Evolutionary conservation across 2,329 filamentous ascomycete genomes (phyloP), one percentile per base, ranked within the genome.

Genomic region (Botrytis cinerea): DNA sequence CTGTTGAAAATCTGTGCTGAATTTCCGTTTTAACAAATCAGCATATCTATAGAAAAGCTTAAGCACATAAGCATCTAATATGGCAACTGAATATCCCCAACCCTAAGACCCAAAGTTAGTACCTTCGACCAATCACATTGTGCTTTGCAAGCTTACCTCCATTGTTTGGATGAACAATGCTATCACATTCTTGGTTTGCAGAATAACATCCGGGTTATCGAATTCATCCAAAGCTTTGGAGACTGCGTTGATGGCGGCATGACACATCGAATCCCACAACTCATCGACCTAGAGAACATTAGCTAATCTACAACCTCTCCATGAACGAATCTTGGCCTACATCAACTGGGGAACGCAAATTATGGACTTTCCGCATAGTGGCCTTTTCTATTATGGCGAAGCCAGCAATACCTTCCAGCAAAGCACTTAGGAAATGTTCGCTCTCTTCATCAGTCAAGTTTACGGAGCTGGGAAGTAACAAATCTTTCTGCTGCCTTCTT

Each of bases 261-360:
- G 93, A 80, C 95, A 98, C 93, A 98, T 96, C 0, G 95, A 98
- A 79, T 98, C 95, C 96, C 96, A 99, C 2, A 99, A 85, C 82
- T 98, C 96, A 80, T 99, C 96, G n/a, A 98, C 90, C 92, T 95
- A 75, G 38, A 73, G 38, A n/a, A 32, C 46, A 71, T 80, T 54
- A 80, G 76, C 54, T 54, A 22, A 46, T 38, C 25, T 12, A 32
- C 10, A 20, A 18, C 38, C 32, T 35, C n/a, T 57, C 71, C 14
- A 16, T 62, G 25, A 9, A 72, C 62, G 32, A 28, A 25, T 25
- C 8, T 9, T 43, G 22, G 80, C 89, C 82, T 82, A 95, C 95
- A 84, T 99, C 96, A 77, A 93, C 89, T 18, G 89, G 85, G 43
- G 94, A 92, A 75, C 96, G 90, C 68, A 99, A 85, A 79, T 96